Conservation (phyloP, 495 filamentous ascomycete species). For the Aspergillus nanangensis region DNA sequence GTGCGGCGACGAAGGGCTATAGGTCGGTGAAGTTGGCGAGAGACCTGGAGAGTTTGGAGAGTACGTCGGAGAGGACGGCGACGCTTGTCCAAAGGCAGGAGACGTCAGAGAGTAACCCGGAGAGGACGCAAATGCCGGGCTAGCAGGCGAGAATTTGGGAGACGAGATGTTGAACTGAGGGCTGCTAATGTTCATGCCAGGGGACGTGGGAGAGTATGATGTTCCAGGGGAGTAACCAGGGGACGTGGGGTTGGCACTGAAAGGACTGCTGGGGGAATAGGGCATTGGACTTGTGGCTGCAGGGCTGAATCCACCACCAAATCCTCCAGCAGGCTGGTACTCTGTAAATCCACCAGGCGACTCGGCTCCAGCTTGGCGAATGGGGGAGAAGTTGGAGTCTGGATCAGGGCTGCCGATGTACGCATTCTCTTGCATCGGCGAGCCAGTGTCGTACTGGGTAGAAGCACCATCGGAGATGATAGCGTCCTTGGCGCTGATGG, state of each 20-base stretch:
- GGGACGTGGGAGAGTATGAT: constrained; percentile 60
- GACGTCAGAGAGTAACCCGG: constrained; percentile 84
- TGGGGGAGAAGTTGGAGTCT: constrained; percentile 84
- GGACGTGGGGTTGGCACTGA: constrained; percentile 72
- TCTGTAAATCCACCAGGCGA: constrained; percentile 69
- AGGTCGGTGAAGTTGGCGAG: constrained; percentile 66
- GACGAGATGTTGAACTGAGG: constrained; percentile 51
- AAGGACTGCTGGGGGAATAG: constrained; percentile 72
- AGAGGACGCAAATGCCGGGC: constrained; percentile 66
- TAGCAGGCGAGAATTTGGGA: constrained; percentile 58
- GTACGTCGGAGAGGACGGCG: constrained; percentile 68
- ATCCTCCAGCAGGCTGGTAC: constrained; percentile 49
- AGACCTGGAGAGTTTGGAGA: constrained; percentile 83
- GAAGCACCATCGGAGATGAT: constrained; percentile 74
- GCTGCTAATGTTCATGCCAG: constrained; percentile 54
- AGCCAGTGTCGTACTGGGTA: constrained; percentile 91
- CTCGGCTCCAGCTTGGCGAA: constrained; percentile 70
- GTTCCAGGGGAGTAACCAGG: constrained; percentile 73
- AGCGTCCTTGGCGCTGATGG: constrained; percentile 66
- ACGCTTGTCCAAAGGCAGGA: constrained; percentile 60
- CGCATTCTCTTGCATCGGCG: constrained; percentile 76
- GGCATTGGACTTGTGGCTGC: constrained; percentile 61
- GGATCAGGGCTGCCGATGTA: constrained; percentile 74
- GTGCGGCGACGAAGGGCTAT: constrained; percentile 59
- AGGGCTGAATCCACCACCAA: constrained; percentile 63